These are phyloP conservation scores for Coemansia brasiliensis DNA, from an alignment of 192 early-diverging fungal genomes.

Conservation along the genomic window DNA sequence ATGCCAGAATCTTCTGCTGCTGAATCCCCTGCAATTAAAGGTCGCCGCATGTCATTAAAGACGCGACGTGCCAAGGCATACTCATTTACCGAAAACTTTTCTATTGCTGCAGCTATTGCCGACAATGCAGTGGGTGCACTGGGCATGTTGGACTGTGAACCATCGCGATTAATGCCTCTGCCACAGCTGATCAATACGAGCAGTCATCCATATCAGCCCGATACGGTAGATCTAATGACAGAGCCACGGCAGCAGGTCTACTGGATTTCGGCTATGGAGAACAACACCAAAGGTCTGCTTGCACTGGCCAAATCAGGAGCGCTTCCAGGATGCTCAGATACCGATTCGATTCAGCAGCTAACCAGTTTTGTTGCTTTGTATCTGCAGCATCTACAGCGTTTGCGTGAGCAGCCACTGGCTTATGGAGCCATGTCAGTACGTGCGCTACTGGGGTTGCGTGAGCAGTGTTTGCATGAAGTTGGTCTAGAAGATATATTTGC, in stretches of 20 bases:
- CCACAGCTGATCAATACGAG: constrained; percentile 59
- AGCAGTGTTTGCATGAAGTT: constrained; percentile 80
- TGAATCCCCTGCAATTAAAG: neutral
- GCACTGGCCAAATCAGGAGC: constrained; percentile 57
- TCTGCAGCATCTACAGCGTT: constrained; percentile 61
- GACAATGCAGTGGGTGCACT: constrained; percentile 58
- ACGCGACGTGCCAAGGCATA: constrained; percentile 24
- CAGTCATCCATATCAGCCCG: constrained; percentile 59
- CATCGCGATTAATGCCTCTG: constrained; percentile 57
- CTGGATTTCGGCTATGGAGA: constrained; percentile 76
- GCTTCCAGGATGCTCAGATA: constrained; percentile 20
- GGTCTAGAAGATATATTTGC: constrained; percentile 79
- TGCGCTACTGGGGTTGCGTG: constrained; percentile 70
- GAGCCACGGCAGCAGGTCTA: constrained; percentile 61
- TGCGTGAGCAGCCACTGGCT: constrained; percentile 67
- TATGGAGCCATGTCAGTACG: constrained; percentile 76
- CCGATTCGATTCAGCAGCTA: constrained; percentile 4
- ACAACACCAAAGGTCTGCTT: constrained; percentile 63
- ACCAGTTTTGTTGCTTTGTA: constrained; percentile 64
- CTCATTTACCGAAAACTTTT: constrained; percentile 88
- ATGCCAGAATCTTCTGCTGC: neutral
- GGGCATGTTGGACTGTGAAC: constrained; percentile 66
- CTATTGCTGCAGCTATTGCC: constrained; percentile 60
- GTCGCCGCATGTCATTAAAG: neutral
- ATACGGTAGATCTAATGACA: constrained; percentile 65